Conservation (phyloP, 2,329 filamentous ascomycete genomes). For the Xylariaceae sp. region DNA sequence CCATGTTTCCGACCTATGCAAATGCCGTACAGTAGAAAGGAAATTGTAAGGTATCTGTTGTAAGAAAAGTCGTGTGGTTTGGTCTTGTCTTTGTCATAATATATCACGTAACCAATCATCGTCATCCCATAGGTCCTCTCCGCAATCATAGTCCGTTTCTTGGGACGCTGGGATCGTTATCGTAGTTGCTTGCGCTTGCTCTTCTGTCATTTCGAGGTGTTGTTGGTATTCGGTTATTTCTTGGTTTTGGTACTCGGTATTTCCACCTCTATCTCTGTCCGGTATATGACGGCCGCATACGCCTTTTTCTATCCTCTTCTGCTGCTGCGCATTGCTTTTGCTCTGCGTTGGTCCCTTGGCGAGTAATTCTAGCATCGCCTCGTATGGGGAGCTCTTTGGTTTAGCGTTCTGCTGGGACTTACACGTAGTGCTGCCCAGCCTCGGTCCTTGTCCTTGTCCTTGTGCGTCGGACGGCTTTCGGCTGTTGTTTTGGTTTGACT, state of each 20-base stretch:
- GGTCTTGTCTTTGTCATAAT: neutral
- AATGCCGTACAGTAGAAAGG: no score
- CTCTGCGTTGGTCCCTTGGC: slow-evolving; percentile 14
- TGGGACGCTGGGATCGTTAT: slow-evolving; percentile 27
- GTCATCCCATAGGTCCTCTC: slow-evolving; percentile 32
- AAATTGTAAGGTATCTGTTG: no score
- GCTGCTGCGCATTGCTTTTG: neutral
- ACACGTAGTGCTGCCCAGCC: no score
- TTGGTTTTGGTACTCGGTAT: no score
- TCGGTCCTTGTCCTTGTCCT: neutral
- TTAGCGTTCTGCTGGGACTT: slow-evolving; percentile 1
- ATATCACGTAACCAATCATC: slow-evolving; percentile 25
- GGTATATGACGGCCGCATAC: no score
- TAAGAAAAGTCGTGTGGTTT: neutral
- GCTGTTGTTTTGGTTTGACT: neutral
- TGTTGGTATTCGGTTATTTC: neutral
- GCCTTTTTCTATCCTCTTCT: neutral
- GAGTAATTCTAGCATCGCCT: slow-evolving; percentile 31
- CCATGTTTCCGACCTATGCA: no score
- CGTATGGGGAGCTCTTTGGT: slow-evolving; percentile 27
- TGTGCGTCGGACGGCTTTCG: neutral
- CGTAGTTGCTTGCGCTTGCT: neutral
- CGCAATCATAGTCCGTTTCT: slow-evolving; percentile 39
- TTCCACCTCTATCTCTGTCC: neutral
- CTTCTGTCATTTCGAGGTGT: neutral